Conservation (phyloP, 2,329 filamentous ascomycete genomes). For the Juglanconis sp. region DNA sequence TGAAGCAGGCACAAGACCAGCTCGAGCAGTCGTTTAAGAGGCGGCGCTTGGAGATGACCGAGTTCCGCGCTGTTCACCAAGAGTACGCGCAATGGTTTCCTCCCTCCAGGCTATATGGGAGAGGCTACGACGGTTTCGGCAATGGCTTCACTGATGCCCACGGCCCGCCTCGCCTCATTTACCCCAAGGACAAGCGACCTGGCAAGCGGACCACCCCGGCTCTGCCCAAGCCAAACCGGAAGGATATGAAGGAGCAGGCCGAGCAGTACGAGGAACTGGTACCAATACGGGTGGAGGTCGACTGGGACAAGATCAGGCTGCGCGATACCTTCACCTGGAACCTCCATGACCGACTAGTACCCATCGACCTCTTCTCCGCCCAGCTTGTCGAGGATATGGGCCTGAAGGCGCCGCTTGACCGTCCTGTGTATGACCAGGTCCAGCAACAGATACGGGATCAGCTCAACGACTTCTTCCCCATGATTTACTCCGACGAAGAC, state of each 20-base stretch:
- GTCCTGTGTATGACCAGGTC: slow-evolving; percentile 60
- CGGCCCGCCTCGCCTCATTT: slow-evolving; percentile 68
- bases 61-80: slow-evolving; percentile 61
- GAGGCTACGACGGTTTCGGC: slow-evolving; percentile 83
- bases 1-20: slow-evolving; percentile 49
- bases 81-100: slow-evolving; percentile 56
- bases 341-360: slow-evolving; percentile 81
- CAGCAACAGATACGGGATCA: slow-evolving; percentile 78
- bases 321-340: slow-evolving; percentile 99
- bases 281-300: slow-evolving; percentile 86
- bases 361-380: slow-evolving; percentile 77
- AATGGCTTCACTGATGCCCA: slow-evolving; percentile 78
- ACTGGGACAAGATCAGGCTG: slow-evolving; percentile 91
- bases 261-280: slow-evolving; percentile 90
- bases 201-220: slow-evolving; percentile 73
- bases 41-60: slow-evolving; percentile 65
- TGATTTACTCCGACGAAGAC: slow-evolving; percentile 85
- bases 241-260: slow-evolving; percentile 79
- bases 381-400: slow-evolving; percentile 91
- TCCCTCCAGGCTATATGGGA: slow-evolving; percentile 59
- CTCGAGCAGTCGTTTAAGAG: slow-evolving; percentile 57
- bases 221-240: slow-evolving; percentile 66
- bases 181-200: slow-evolving; percentile 73
- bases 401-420: slow-evolving; percentile 66
- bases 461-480: slow-evolving; percentile 88